Base-by-base conservation (phyloP, 805 yeast species). In the Metschnikowia aberdeeniae region DNA sequence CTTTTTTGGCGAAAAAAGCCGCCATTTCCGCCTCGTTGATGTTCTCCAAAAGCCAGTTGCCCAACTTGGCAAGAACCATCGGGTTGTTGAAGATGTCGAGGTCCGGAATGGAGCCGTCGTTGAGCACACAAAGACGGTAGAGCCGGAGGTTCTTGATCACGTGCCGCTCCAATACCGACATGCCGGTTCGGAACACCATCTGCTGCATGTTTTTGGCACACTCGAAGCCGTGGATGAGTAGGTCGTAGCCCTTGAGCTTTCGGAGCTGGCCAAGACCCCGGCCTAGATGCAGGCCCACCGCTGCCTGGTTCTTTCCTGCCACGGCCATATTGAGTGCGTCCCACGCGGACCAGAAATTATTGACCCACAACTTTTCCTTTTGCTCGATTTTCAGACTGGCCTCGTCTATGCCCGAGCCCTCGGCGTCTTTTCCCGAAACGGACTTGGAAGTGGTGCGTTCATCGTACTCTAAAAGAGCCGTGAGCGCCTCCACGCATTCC, bases 41-140 rank as follows among this genome's bases (percentile, higher is more conserved):
- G 48, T 89, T 84, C 60, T 95, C 98, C 37, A 89, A 68, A 4
- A 93, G 72, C 99, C 99, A 95, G 47, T 81, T 78, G 0, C 97
- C 98, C 22, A 93, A 70, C 54, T 95, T 79, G 33, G 88, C 70
- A 37, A 95, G 66, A 36, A 95, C 87, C 47, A 93, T 67, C 3
- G 99, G 99, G 62, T 93, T 95, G 54, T 77, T 77, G 64, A 89
- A 92, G 42, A 87, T 67, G 26, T 74, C 78, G 24, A 88, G 69
- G 56, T 88, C 93, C 4, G 95, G 93, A 1, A 89, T 66, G 5
- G 73, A 51, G 2, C 75, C 95, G 59, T 90, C 98, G 51, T 84
- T 87, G 34, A 95, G 64, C 8, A 93, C 96, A 37, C 95, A 95
- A 40, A 93, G 72, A 46, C 97, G 73, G 62, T 86, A 93, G 14